Base-by-base conservation (phyloP, 495 filamentous ascomycete species). In the Pseudoneurospora amorphoporcata region DNA sequence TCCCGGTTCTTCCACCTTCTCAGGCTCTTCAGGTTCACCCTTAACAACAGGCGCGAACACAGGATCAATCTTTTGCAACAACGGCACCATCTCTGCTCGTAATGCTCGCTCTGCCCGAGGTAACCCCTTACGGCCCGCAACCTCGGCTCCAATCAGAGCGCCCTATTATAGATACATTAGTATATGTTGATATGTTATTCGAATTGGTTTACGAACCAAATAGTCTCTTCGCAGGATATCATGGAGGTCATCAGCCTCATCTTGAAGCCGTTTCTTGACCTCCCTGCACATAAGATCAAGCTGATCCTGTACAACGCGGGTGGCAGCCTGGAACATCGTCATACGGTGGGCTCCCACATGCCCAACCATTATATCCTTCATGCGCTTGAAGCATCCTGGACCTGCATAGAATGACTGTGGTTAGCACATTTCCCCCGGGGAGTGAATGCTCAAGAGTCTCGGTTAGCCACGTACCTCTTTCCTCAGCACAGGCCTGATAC, bases 361-460 rank as follows among this genome's bases (percentile, higher is more conserved):
- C n/a, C 47, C 38, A 0, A 73, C 72, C 88, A 91, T 90, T 40
- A 74, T 69, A 3, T 32, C 72, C 74, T 88, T 91, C 87, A 91
- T 91, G 2, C 89, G 84, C 39, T 72, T 78, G 73, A 76, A 88
- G 19, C 75, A 83, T 0, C 89, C 89, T 5, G 72, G n/a, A 8
- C 77, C 77, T 8, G 29, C 35, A 10, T 17, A n/a, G 79, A 23
- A 23, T 79, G 8, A 35, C n/a, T 39, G 23, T 72, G 68, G 23
- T 32, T n/a, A 79, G 68, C 14, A 19, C 42, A 14, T 6, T 6
- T 39, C 70, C 16, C 9, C 47, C 19, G 8, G 39, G 17, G n/a
- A 35, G 43, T 35, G 39, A 53, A 47, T 70, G 72, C 72, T 47
- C 71, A 82, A 45, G 17, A 16, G 8, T 37, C 19, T 41, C 40